phyloP scores from a whole-genome alignment of 2,329 filamentous ascomycete genomes.

The Aureobasidium pullulans region DNA sequence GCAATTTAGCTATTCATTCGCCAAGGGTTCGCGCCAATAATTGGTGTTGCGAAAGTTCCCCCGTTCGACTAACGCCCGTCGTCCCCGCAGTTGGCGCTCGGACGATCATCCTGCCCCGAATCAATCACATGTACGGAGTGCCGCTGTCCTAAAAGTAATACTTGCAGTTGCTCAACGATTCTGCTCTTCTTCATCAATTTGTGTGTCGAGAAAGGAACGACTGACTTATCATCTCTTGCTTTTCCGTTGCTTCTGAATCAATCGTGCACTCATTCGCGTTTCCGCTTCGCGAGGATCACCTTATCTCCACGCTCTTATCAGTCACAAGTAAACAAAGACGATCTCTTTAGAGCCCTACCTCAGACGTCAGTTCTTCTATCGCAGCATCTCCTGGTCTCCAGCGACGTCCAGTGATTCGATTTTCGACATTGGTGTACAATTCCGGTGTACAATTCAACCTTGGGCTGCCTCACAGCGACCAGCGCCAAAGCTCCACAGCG shows the following conservation, averaged over 20 bases:
- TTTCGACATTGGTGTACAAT: neutral
- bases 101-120: conserved; percentile 5
- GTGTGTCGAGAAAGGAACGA: neutral
- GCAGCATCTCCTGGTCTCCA: neutral
- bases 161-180: conserved; percentile 10
- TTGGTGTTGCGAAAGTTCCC: neutral
- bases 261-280: neutral
- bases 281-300: neutral
- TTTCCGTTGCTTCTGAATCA: neutral
- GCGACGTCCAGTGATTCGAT: neutral
- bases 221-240: neutral
- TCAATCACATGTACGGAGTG: conserved; percentile 7
- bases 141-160: conserved; percentile 5
- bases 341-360: neutral
- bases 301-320: conserved; percentile 12
- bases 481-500: neutral
- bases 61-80: conserved; percentile 2
- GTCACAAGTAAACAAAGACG: conserved; percentile 7
- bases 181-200: neutral
- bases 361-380: neutral
- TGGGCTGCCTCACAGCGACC: neutral
- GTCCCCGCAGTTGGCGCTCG: conserved; percentile 4
- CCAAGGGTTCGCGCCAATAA: conserved; percentile 5
- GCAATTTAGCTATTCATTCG: neutral
- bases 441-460: neutral